Evolutionary conservation across 1,139 yeast species (phyloP), one percentile per base, ranked within the genome.

Genomic region (Sugiyamaella xylanicola): DNA sequence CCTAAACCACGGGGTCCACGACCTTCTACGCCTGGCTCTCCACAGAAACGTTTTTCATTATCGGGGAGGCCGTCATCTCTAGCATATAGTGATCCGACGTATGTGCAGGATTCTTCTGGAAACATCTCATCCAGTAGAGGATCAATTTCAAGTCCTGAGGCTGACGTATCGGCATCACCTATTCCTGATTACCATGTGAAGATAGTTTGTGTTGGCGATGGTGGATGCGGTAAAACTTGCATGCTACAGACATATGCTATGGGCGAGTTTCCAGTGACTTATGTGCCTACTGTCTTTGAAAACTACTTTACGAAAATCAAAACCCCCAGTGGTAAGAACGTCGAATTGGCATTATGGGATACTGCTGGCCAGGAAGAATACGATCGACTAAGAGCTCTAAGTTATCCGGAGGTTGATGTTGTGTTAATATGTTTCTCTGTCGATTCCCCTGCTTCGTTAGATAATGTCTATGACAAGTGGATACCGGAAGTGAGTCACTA

Each of bases 361-460:
- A 90, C 97, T 0, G 97, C 97, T 0, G 96, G 97, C 2, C 96
- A 90, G 72, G 96, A 90, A 71, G 96, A 89, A 69, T 90, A 89
- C 69, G 95, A 87, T 69, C 73, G 97, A 56, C 74, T 90, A 58
- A 76, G 97, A 62, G 95, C 96, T 8, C 76, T 91, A 56, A 82
- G 89, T 57, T 91, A 91, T 68, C 91, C 93, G 8, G 95, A 87
- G 62, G 91, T 86, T 2, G 88, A 89, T 68, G 72, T 90, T 1
- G 72, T 90, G 21, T 74, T 91, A 60, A 76, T 90, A 8, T 91
- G 96, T 59, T 91, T 88, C 70, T 78, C 95, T 1, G 77, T 89
- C 29, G 87, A 86, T 63, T 81, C 80, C 56, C 72, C 78, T 17
- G 80, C 81, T 25, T 84, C 92, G 27, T 73, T 91, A 56, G 83